Base-by-base conservation (phyloP, 306 rosid species). In the Cucurbita ficifolia region DNA sequence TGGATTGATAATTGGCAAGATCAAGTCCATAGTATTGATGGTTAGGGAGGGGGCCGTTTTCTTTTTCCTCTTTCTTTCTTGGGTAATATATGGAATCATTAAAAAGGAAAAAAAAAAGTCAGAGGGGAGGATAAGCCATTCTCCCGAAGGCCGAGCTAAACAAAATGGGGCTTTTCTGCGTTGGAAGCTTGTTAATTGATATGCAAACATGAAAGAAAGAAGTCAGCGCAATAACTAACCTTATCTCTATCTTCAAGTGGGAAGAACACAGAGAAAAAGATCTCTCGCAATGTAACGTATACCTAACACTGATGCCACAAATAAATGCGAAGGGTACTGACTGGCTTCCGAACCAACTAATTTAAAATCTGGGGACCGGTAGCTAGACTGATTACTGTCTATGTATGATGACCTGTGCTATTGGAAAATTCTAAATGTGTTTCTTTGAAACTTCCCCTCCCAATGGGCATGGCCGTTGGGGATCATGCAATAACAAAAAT, bases 301-400 rank as follows among this genome's bases (percentile, higher is more conserved):
- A 70, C 74, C 74, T 70, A 70, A 70, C 74, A 16, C 39, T 48
- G 58, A 70, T 70, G 74, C 22, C 45, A 70, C 57, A 7, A 70
- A 50, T 70, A 49, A 70, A 70, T 70, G 74, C 45, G 13, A 29
- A 49, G 57, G 14, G 36, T 52, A 68, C 16, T 65, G 72, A 18
- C 53, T 45, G 54, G 18, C 72, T 24, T 48, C 74, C 74, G 33
- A 29, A 70, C 58, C 74, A 49, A 70, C 74, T 17, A 70, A 29
- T 70, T 70, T 70, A 48, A 70, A 69, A 22, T 70, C 57, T 49
- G 74, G 57, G 74, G 74, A 29, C 24, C n/a, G 74, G 58, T 70
- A 13, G 74, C 58, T 49, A 24, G 74, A 29, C 58, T 70, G 45
- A 69, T 48, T 16, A 33, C 58, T 70, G 45, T 49, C 58, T 14